Conservation (phyloP, 2,329 filamentous ascomycete genomes). For the Dactylellina drechsleri region DNA sequence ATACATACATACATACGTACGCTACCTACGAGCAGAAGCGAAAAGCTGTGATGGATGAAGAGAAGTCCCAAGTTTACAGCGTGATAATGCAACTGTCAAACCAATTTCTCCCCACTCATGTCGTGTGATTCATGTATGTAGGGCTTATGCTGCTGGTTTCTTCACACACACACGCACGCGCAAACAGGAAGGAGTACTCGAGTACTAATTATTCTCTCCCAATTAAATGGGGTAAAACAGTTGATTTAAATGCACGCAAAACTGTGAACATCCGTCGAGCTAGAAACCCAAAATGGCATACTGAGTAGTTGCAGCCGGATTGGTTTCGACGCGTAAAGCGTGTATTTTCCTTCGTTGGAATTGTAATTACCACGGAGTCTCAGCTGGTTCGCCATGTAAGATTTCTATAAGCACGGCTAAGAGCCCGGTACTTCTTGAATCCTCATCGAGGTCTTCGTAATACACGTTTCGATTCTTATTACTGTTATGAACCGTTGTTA, state of each 20-base stretch:
- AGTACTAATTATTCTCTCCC: conserved; percentile 5
- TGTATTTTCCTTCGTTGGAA: too few species aligned
- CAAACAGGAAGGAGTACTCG: neutral
- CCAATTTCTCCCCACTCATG: conserved; percentile 38
- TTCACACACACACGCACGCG: conserved; percentile 11
- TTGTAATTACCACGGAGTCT: too few species aligned
- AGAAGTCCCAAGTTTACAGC: conserved; percentile 4
- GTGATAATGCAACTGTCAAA: conserved; percentile 55
- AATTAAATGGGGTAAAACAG: conserved; percentile 12
- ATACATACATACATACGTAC: conserved; percentile 24
- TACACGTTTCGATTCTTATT: too few species aligned
- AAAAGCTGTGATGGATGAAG: neutral
- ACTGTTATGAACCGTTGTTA: too few species aligned
- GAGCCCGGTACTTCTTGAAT: too few species aligned
- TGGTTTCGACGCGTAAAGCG: conserved; percentile 24
- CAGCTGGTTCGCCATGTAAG: neutral
- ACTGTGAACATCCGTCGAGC: conserved; percentile 19
- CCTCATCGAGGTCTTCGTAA: too few species aligned
- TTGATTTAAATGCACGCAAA: conserved; percentile 34
- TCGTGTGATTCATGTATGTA: conserved; percentile 53
- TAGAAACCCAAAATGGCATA: conserved; percentile 11
- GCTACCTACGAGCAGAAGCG: too few species aligned
- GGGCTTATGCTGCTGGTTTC: conserved; percentile 32
- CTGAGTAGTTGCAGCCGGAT: conserved; percentile 26
- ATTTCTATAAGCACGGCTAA: too few species aligned